Evolutionary conservation across 2,329 filamentous ascomycete genomes (phyloP), one percentile per base, ranked within the genome.

Genomic region (Sporothrix sp.): DNA sequence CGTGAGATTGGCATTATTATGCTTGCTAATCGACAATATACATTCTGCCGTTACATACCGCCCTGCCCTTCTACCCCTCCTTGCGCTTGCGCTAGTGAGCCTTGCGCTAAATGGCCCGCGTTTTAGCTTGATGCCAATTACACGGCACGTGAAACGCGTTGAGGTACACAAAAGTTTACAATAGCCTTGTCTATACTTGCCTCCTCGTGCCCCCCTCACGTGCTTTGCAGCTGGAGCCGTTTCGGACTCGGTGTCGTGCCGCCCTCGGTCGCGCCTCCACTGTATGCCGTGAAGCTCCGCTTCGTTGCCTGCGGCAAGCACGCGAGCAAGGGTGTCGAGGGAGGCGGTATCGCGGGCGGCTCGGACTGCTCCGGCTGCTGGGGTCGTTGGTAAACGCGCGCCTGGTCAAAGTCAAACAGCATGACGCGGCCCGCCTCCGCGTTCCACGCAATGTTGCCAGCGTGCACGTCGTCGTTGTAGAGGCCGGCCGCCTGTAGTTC

Each of bases 351-450:
- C 33, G 11, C 33, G 33, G 33, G n/a, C n/a, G n/a, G n/a, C n/a
- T n/a, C n/a, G n/a, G n/a, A n/a, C 18, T 39, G n/a, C 37, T 39
- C 37, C 37, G 37, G 37, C 37, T 39, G 37, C 37, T 21, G 37
- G 16, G 16, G 37, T 39, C n/a, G n/a, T n/a, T n/a, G n/a, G n/a
- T n/a, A n/a, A n/a, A n/a, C n/a, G n/a, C n/a, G 37, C 30, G 40
- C 37, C 25, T 32, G 39, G 39, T 45, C 51, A 45, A 53, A 53
- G 27, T 53, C 48, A 30, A 53, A 32, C 36, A 25, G 39, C 52
- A 54, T 54, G 5, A 50, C 27, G 11, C 49, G 52, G 2, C 32
- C 32, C 13, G 25, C 30, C 35, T 54, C 48, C 10, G 21, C 42
- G 23, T 40, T 45, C 52, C 52, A 54, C 16, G 45, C 40, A 9